phyloP scores from a whole-genome alignment of 345 rosid genomes.

The Eucalyptus leucophloia region DNA sequence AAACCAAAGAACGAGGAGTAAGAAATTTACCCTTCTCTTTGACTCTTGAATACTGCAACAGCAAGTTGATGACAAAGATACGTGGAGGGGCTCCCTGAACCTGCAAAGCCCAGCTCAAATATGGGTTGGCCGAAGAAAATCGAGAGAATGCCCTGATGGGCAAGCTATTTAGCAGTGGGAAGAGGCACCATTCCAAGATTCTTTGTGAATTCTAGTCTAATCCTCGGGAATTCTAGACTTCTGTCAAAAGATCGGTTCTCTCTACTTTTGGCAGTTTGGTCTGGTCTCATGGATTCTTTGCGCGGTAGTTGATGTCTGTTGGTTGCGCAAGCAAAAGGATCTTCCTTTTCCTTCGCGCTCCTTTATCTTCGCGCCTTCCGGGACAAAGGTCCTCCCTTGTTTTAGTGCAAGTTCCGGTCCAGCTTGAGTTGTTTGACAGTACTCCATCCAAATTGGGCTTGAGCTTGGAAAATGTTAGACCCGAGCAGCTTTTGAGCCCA shows the following conservation, averaged over 20 bases:
- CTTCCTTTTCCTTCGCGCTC: background rate
- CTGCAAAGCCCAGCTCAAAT: background rate
- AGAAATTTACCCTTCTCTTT: background rate
- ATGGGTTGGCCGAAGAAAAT: background rate
- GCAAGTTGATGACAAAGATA: background rate
- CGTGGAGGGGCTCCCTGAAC: background rate
- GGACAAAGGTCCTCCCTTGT: background rate
- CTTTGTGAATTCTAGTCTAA: background rate
- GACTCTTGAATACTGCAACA: background rate
- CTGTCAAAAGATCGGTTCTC: background rate
- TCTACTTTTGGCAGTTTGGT: background rate
- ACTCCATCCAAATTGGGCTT: background rate
- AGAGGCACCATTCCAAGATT: background rate
- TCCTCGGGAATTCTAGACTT: background rate
- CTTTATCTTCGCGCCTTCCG: background rate
- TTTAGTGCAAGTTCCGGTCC: background rate
- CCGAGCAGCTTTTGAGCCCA: background rate
- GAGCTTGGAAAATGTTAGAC: background rate
- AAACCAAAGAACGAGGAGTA: background rate
- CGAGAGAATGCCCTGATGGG: background rate
- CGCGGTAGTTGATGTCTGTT: background rate
- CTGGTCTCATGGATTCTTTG: background rate
- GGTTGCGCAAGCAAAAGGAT: background rate
- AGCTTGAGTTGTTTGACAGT: background rate
- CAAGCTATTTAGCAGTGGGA: background rate